Base-by-base conservation (phyloP, 192 early-diverging fungal genomes). In the Phlyctochytrium bullatum region DNA sequence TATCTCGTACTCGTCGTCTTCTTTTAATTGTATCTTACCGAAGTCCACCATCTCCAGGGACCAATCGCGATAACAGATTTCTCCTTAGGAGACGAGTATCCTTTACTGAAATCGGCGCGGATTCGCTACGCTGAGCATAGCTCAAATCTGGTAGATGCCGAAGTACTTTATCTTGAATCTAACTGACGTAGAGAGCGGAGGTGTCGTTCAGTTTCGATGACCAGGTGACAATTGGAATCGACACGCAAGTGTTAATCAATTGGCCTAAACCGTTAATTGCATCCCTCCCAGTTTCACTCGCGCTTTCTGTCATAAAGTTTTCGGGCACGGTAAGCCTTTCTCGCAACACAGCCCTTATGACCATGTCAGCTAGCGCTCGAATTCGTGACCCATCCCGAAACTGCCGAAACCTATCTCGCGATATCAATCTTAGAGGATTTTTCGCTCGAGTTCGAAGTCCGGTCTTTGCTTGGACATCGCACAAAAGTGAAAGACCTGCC, bases 401-500 rank as follows among this genome's bases (percentile, higher is more conserved):
- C 77, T n/a, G 40, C 74, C 33, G 71, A 78, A 64, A 73, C 79
- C 27, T 75, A 79, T 61, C 60, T 85, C 23, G 72, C 83, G 0
- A 31, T 83, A 3, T 82, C 78, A 0, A 68, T 86, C 27, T 28
- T 83, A n/a, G 78, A 84, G 25, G 74, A 86, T 61, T 77, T 80
- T 64, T 28, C 66, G 1, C 68, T 98, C 0, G 92, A 97, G 33
- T 92, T 98, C 61, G 88, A 91, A 36, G 90, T 96, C 0, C 86
- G 90, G 51, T 95, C 95, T 0, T 75, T 98, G 34, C 83, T 99
- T 35, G 97, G 97, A 0, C 93, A 95, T 72, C 86, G 92, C 67
- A 95, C 97, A 29, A 99, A 99, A 74, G 89, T 99, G 20, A 96
- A 98, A 76, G 92, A 95, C 68, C 82, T 98, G 59, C 95, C 95